Conservation (phyloP, 2,329 filamentous ascomycete genomes). For the Xylaria hypoxylon region DNA sequence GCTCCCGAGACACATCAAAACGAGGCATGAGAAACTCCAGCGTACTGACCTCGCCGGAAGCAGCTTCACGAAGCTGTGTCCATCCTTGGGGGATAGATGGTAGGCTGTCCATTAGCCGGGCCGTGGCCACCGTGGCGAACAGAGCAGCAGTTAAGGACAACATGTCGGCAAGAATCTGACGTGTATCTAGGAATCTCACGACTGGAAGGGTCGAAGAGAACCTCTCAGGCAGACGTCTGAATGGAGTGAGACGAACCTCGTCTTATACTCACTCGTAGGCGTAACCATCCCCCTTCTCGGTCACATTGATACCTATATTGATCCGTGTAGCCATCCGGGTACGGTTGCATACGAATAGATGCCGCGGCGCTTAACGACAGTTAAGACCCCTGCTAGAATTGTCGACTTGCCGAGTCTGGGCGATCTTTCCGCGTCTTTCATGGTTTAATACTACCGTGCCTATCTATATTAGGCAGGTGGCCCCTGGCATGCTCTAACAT, state of each 20-base stretch:
- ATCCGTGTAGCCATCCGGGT: slow-evolving; percentile 21
- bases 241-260: slow-evolving; percentile 6
- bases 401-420: slow-evolving; percentile 48
- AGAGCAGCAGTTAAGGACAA: slow-evolving; percentile 41
- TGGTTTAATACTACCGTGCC: slow-evolving; percentile 32
- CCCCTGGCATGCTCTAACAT: slow-evolving; percentile 13
- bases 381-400: slow-evolving; percentile 38
- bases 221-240: background rate
- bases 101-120: slow-evolving; percentile 48
- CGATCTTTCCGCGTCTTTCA: slow-evolving; percentile 44
- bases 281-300: slow-evolving; percentile 6
- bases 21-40: too few relatives aligned
- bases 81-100: slow-evolving; percentile 47
- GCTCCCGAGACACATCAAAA: too few relatives aligned
- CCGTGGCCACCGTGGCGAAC: slow-evolving; percentile 47
- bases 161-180: slow-evolving; percentile 40
- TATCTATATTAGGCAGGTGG: slow-evolving; percentile 46
- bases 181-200: slow-evolving; percentile 24
- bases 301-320: slow-evolving; percentile 12
- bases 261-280: slow-evolving; percentile 39
- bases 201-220: slow-evolving; percentile 20
- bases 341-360: slow-evolving; percentile 27
- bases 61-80: slow-evolving; percentile 44
- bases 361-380: slow-evolving; percentile 28
- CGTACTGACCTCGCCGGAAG: slow-evolving; percentile 35